Evolutionary conservation across 352 stramenopile genomes (phyloP), one percentile per base, ranked within the genome.

Genomic region (Thraustochytrium sp.): DNA sequence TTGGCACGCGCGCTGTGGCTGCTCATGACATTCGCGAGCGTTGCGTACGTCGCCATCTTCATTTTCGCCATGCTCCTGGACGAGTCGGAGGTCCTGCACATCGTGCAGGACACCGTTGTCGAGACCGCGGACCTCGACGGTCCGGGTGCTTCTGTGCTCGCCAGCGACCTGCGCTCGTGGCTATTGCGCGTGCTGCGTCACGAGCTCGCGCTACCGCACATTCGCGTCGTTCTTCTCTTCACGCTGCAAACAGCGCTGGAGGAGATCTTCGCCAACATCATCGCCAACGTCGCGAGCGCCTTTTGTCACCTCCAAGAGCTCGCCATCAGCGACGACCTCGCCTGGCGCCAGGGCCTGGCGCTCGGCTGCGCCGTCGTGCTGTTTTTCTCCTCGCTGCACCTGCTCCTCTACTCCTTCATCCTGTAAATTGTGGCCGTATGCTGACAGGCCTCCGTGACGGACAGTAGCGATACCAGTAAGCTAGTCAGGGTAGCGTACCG

Each of bases 261-360:
- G 26, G 62, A 75, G 8, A 75, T 75, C 9, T 75, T 75, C 26
- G 62, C 62, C 38, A 75, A 75, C 44, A 36, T 75, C 44, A 75
- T 75, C 26, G 36, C 40, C n/a, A 75, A 54, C 36, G 44, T 75
- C 16, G 62, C 62, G 8, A 48, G 31, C 26, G 36, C 37, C 5
- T 75, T 11, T 21, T 75, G 36, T 16, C 62, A 75, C 44, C 13
- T 34, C 11, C 36, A 75, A 54, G n/a, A 11, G 3, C 23, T 75
- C 0, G 36, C 37, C 38, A 54, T 75, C 18, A 54, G 36, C 37
- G 62, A 75, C 44, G 0, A 37, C 62, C 2, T 38, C 36, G 21
- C 62, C 38, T 75, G 62, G 62, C 38, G 44, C 44, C 36, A 36
- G 16, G 62, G 62, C 4, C 62, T 75, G 2, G 38, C 44, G 11